Evolutionary conservation across 371 early-diverging fungal species (phyloP), one percentile per base, ranked within the genome.

Genomic region (Mortierella sp.): DNA sequence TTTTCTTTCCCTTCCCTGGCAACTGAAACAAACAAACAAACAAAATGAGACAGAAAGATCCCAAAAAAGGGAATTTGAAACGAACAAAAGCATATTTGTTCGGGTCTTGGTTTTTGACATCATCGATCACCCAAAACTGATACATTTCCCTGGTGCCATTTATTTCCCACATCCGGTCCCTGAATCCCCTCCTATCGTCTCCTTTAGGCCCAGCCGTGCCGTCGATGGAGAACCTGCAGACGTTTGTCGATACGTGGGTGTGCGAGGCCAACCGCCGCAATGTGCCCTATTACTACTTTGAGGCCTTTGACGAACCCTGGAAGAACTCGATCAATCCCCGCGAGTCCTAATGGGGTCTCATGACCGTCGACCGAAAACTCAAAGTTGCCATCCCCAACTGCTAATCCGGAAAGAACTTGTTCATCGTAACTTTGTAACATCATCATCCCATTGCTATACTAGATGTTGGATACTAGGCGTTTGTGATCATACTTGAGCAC

Each of bases 271-370:
- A 88, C 67, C 74, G 81, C 22, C 74, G 80, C 68, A 82, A 85
- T 2, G 68, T 89, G 29, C 85, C 88, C 26, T 92, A 91, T 74
- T 88, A 88, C 66, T 92, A 85, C 79, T 92, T 92, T 80, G 88
- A 88, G 66, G 90, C 92, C 4, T 89, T 91, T 74, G 93, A 92
- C 70, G 91, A 90, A 64, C 88, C 89, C 7, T 92, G 92, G 92
- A 92, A 91, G 77, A 72, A 26, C 22, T n/a, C 64, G 2, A 70
- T 73, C 47, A 75, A 74, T n/a, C 44, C 74, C 7, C 82, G 82
- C 26, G 78, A 82, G 58, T 39, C 77, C 24, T 74, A 77, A 31
- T 87, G 88, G 88, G 88, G 85, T 7, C 44, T 87, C 47, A 79
- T 87, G 76, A 77, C 77, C 22, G 68, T 69, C n/a, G 77, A 87